Conservation (phyloP, 1,284 basidiomycete genomes). For the Grifola frondosa region DNA sequence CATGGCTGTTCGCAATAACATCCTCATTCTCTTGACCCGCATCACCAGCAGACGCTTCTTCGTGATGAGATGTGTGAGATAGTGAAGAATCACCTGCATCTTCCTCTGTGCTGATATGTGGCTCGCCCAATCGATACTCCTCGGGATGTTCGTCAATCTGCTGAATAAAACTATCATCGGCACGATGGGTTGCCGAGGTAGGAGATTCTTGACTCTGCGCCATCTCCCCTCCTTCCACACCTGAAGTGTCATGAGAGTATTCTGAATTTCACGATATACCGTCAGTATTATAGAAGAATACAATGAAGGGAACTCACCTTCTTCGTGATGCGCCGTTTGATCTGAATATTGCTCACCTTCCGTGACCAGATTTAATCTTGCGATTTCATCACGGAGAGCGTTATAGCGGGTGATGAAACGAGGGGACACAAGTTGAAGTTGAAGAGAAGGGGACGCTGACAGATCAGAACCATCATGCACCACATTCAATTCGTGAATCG, state of each 20-base stretch:
- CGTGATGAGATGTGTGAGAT: conserved; percentile 1
- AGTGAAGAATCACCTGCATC: background rate
- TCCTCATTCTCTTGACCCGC: too few relatives aligned
- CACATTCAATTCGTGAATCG: conserved; percentile 69
- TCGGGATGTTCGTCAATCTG: too few relatives aligned
- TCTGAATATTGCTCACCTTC: conserved; percentile 21
- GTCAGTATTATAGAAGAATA: too few relatives aligned
- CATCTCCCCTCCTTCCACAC: too few relatives aligned
- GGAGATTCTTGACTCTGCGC: too few relatives aligned
- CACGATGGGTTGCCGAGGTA: too few relatives aligned
- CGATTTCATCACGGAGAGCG: conserved; percentile 57
- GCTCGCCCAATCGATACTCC: background rate
- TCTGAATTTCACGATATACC: too few relatives aligned
- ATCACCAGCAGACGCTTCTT: conserved; percentile 5
- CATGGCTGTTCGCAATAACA: too few relatives aligned
- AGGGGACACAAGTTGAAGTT: conserved; percentile 48
- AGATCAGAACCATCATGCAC: conserved; percentile 67
- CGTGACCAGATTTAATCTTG: conserved; percentile 40
- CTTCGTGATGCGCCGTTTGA: background rate
- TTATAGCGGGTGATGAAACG: conserved; percentile 72
- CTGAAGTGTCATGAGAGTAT: too few relatives aligned
- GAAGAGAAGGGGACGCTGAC: conserved; percentile 62
- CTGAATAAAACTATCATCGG: too few relatives aligned
- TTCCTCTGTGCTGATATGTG: background rate
- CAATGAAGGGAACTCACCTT: conserved; percentile 8